Evolutionary conservation across 345 rosid species (phyloP), one percentile per base, ranked within the genome.

Genomic region (Brassica nigra): DNA sequence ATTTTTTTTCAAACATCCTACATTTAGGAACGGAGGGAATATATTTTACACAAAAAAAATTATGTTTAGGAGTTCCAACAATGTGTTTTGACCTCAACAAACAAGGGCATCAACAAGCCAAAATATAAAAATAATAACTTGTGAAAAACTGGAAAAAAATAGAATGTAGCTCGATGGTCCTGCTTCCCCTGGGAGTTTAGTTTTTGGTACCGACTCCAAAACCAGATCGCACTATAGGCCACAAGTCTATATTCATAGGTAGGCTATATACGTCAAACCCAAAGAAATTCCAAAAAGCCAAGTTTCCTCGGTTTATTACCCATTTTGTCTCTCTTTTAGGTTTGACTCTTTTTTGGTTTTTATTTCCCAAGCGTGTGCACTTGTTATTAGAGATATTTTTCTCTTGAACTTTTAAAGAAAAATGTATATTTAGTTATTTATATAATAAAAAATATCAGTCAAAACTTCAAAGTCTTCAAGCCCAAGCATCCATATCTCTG

Each of bases 291-390:
- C 59, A 68, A 75, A 83, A 81, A 61, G 70, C 76, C 74, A 44
- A 81, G 84, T 79, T 73, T 71, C 77, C 73, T 81, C 77, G 83
- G 36, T 81, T 81, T 64, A 71, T 70, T 11, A 71, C 80, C 77
- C 83, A 71, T 76, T 81, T 81, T 81, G 83, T 81, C 83, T 80
- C 68, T 68, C 70, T 76, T 80, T 20, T 65, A 58, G 77, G 71
- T 70, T 81, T 71, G 83, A 81, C 83, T 71, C 69, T 76, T 81
- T 81, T 76, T 9, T 16, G 31, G 27, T 57, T 80, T 80, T 76
- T 63, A 65, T 68, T 70, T 71, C 80, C 83, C 80, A 76, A 76
- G 66, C 83, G 83, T 81, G 83, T 81, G 80, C 83, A 81, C 70
- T 81, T 76, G 80, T 47, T 76, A n/a, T 76, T 59, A 31, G 77